Conservation (phyloP, 768 basidiomycete species). For the Dentipellis sp. region DNA sequence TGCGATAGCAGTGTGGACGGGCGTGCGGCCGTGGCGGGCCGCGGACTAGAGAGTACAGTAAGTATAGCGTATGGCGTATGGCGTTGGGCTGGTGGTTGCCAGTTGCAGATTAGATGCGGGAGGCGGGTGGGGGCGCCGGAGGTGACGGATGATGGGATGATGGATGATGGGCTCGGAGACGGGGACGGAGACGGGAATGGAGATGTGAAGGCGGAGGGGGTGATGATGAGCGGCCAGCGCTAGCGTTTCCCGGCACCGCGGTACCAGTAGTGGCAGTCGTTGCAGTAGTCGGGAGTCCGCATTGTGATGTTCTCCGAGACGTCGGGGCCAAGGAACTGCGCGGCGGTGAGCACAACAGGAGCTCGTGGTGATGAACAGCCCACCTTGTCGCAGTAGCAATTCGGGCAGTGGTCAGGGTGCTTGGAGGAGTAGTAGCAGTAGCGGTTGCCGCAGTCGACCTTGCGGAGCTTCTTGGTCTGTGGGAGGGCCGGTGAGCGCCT, state of each 20-base stretch:
- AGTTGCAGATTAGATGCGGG: too few species aligned
- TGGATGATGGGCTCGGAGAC: too few species aligned
- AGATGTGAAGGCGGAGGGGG: too few species aligned
- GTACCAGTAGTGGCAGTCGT: constrained; percentile 23
- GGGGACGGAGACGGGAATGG: too few species aligned
- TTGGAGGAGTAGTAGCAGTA: constrained; percentile 31
- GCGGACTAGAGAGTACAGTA: too few species aligned
- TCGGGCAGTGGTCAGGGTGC: constrained; percentile 32
- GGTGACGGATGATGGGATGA: too few species aligned
- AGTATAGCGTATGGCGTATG: too few species aligned
- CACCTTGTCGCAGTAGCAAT: constrained; percentile 37
- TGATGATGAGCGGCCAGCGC: background rate
- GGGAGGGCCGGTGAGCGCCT: constrained; percentile 5
- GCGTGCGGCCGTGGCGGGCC: too few species aligned
- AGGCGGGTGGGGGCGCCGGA: too few species aligned
- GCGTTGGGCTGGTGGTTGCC: too few species aligned
- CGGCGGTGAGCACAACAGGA: constrained; percentile 4
- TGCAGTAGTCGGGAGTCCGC: constrained; percentile 33
- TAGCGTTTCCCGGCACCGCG: constrained; percentile 7
- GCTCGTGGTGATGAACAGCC: constrained; percentile 9
- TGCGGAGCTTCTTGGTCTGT: constrained; percentile 41
- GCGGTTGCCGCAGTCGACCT: constrained; percentile 45
- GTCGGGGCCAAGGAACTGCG: constrained; percentile 72
- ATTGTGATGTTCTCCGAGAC: constrained; percentile 48
- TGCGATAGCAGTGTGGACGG: too few species aligned